Conservation (phyloP, 345 rosid genomes). For the Pistacia atlantica region DNA sequence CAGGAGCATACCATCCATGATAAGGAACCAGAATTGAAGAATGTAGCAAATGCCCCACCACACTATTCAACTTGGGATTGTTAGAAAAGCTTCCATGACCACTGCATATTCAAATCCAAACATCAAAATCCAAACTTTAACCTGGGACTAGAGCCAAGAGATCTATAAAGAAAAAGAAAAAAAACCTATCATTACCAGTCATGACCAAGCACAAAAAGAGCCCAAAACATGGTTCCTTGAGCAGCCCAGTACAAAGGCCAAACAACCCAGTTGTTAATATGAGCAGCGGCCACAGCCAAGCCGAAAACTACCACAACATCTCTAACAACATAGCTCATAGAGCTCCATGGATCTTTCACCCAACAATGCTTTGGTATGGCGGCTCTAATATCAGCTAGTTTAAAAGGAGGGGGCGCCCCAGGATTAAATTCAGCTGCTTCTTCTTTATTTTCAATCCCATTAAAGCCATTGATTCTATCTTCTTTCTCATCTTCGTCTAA, state of each 20-base stretch:
- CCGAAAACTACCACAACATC: conserved; percentile 47
- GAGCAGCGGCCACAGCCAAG: conserved; percentile 49
- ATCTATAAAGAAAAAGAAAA: neutral
- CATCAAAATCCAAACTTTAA: neutral
- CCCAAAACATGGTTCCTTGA: conserved; percentile 78
- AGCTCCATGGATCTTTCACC: conserved; percentile 58
- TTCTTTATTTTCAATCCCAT: conserved; percentile 18
- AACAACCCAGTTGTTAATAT: conserved; percentile 44
- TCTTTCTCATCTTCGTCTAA: conserved; percentile 29
- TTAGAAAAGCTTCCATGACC: conserved; percentile 67
- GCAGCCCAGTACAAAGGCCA: conserved; percentile 66
- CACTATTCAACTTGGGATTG: conserved; percentile 45
- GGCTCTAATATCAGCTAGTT: conserved; percentile 46
- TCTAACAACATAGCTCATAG: conserved; percentile 54
- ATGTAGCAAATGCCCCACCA: conserved; percentile 55
- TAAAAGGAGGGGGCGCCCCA: conserved; percentile 49
- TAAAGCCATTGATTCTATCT: conserved; percentile 14
- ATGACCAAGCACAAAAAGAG: conserved; percentile 66
- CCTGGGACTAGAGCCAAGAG: neutral
- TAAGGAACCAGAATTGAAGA: conserved; percentile 65
- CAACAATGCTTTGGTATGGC: conserved; percentile 66
- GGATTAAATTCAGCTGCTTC: conserved; percentile 28
- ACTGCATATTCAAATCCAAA: conserved; percentile 23
- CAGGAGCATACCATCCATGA: conserved; percentile 52
- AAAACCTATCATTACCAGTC: conserved; percentile 42